Conservation (phyloP, 2,329 filamentous ascomycete species). For the Dothistroma septosporum region DNA sequence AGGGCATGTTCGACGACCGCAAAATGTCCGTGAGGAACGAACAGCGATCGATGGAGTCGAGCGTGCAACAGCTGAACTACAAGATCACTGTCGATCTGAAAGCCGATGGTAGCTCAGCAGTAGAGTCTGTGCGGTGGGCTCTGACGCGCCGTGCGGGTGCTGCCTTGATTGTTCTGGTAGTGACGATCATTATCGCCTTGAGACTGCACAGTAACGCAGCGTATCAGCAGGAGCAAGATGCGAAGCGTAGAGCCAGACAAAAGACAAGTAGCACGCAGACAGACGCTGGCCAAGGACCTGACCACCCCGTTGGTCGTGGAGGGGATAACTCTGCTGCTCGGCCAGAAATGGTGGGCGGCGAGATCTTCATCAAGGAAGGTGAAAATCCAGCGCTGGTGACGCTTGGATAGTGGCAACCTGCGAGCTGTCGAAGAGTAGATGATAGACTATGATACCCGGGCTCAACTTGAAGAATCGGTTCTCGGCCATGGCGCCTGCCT, state of each 20-base stretch:
- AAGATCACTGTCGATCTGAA: slow-evolving; percentile 89
- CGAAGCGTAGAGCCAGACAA: slow-evolving; percentile 36
- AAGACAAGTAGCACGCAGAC: slow-evolving; percentile 27
- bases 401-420: slow-evolving; percentile 24
- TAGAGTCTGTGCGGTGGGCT: slow-evolving; percentile 88
- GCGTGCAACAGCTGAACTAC: slow-evolving; percentile 89
- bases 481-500: not conserved
- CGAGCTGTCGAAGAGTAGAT: slow-evolving; percentile 3
- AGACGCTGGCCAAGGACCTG: slow-evolving; percentile 14
- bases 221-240: slow-evolving; percentile 39
- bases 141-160: slow-evolving; percentile 61
- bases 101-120: slow-evolving; percentile 85
- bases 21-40: slow-evolving; percentile 89
- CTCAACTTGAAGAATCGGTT: not conserved
- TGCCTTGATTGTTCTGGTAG: slow-evolving; percentile 49
- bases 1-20: slow-evolving; percentile 92
- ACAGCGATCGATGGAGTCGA: slow-evolving; percentile 77
- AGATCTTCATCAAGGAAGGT: slow-evolving; percentile 33
- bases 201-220: slow-evolving; percentile 39
- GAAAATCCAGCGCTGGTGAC: slow-evolving; percentile 33
- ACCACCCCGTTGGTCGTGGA: slow-evolving; percentile 6
- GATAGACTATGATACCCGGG: slow-evolving; percentile 18
- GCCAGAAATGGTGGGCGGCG: slow-evolving; percentile 20
- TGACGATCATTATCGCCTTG: slow-evolving; percentile 43
- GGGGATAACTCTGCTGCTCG: not conserved